Percentiles rank a stretch among this genome's conserved stretches.
Conservation (phyloP, 139 green algal genomes). For the Chlorella sorokiniana region DNA sequence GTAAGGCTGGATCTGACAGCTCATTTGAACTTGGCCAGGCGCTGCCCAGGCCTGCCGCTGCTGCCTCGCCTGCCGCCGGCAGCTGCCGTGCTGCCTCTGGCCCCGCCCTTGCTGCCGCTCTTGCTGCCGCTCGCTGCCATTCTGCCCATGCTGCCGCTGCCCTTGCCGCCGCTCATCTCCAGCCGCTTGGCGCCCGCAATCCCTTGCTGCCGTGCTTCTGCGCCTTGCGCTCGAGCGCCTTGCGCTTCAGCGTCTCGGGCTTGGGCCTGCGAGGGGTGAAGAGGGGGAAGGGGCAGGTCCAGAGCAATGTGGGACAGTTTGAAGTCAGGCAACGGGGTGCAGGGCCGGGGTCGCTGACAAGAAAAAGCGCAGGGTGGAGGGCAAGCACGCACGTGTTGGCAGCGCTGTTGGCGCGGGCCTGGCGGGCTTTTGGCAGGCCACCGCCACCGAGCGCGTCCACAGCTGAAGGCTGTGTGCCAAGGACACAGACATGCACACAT, state of each 20-base stretch:
- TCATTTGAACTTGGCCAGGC: conserved; percentile 15
- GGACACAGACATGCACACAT: neutral
- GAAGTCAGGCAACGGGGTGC: neutral
- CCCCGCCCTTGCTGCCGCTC: neutral
- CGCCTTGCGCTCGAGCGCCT: conserved; percentile 33
- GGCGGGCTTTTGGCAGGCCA: too few relatives aligned
- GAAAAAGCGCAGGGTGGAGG: too few relatives aligned
- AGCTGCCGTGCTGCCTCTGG: neutral
- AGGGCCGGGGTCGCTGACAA: neutral
- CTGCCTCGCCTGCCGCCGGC: neutral
- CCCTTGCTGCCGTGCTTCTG: conserved; percentile 31
- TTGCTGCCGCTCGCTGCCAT: conserved; percentile 1
- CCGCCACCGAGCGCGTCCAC: too few relatives aligned
- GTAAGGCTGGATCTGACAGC: neutral
- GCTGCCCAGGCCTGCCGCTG: conserved; percentile 7
- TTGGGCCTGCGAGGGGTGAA: conserved; percentile 43
- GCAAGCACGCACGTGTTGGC: too few relatives aligned
- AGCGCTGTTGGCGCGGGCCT: too few relatives aligned
- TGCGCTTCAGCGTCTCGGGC: conserved; percentile 45
- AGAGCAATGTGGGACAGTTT: neutral
- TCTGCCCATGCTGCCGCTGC: conserved; percentile 1
- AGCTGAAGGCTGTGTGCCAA: neutral
- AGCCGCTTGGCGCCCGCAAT: conserved; percentile 46
- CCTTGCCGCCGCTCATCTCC: conserved; percentile 18
- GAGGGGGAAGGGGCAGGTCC: neutral